These are phyloP conservation scores for Fusarium annulatum DNA, from an alignment of 2,329 filamentous ascomycete species.

Conservation along the genomic window DNA sequence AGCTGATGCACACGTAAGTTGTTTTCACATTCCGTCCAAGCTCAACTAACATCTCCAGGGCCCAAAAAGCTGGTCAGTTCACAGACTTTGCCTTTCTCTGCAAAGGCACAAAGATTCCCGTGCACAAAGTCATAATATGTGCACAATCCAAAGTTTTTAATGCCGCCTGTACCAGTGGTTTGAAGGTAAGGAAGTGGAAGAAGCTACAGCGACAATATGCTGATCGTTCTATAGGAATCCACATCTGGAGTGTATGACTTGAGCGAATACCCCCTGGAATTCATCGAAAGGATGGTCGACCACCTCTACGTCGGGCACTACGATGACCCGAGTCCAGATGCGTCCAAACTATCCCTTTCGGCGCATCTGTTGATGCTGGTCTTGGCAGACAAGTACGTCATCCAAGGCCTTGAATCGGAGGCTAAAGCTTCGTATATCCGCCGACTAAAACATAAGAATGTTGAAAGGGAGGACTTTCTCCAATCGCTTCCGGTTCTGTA, in stretches of 20 bases:
- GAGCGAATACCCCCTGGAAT: not conserved
- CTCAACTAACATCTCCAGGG: not conserved
- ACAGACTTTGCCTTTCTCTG: not conserved
- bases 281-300: not conserved
- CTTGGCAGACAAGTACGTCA: not conserved
- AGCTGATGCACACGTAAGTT: not conserved
- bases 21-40: rapidly evolving
- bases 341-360: not conserved
- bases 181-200: not conserved
- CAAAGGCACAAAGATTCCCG: not conserved
- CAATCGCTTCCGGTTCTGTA: not conserved
- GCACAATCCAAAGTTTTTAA: not conserved
- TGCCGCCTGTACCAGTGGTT: not conserved
- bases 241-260: not conserved
- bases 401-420: not conserved
- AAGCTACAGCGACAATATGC: not conserved
- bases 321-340: rapidly evolving
- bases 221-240: not conserved
- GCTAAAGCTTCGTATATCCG: not conserved
- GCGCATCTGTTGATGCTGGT: not conserved
- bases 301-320: not conserved
- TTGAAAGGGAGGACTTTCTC: not conserved
- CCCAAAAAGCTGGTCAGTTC: not conserved
- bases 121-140: not conserved
- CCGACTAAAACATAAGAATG: not conserved